Base-by-base conservation (phyloP, 2,329 filamentous ascomycete genomes). In the Hymenoscyphus albidus region DNA sequence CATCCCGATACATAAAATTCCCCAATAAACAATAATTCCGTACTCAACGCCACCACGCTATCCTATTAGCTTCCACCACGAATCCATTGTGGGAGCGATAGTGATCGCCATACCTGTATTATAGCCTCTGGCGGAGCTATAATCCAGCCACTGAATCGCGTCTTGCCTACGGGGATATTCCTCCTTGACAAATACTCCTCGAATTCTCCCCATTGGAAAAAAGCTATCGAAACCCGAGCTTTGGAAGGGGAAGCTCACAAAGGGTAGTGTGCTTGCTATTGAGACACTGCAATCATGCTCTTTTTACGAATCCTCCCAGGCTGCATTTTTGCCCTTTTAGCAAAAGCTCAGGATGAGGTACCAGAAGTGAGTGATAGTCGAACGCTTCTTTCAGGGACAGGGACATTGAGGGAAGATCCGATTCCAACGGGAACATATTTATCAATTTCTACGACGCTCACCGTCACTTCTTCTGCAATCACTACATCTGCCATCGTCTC, bases 381-480 rank as follows among this genome's bases (percentile, higher is more conserved):
- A 63, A 61, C 65, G 62, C n/a, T 63, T 42, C 55, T 69, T 57
- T 63, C 70, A 6, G 68, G 64, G 10, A 48, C 68, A 48, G 69
- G 64, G 51, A 42, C 48, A 13, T 22, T 61, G 42, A 62, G 61
- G 39, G 74, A 76, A 40, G 66, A 70, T 14, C 69, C 70, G 16
- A 58, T 76, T 12, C 77, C 77, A 9, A 78, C 78, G 3, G 78
- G 79, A 27, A 65, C 67, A 22, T 80, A 80, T 68, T 62, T 74
- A 27, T 75, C 76, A 1, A 75, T 76, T 61, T 62, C 74, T 5
- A 74, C 76, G n/a, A 80, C 78, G 2, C 62, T 76, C 38, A 72
- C 70, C 6, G 56, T 51, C 18, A 68, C 70, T 3, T 68, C 70
- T 13, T 72, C 69, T 10, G 64, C 72, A n/a, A 68, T 74, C 38